A percentile compares a stretch with the other conserved stretches of the same genome.
Conservation (phyloP, 1,284 basidiomycete genomes). For the Lignosus rhinocerotis region DNA sequence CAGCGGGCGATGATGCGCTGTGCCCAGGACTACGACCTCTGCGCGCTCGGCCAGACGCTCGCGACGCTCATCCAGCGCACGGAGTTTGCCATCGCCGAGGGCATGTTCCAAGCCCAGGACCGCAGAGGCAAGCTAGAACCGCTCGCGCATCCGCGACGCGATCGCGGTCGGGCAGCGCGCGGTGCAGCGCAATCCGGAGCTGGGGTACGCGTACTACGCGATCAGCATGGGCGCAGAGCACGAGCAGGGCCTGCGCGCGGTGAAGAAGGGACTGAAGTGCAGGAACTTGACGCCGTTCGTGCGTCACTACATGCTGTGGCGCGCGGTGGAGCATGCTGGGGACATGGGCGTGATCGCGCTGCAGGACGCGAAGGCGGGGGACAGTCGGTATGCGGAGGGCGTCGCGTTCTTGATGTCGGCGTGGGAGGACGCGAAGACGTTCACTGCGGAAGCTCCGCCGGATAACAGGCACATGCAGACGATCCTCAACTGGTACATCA, state of each 20-base stretch:
- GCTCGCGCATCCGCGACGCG: constrained; percentile 44
- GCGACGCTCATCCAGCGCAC: constrained; percentile 52
- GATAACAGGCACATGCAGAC: constrained; percentile 59
- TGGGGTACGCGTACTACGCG: constrained; percentile 60
- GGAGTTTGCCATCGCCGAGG: constrained; percentile 60
- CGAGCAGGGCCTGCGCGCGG: constrained; percentile 40
- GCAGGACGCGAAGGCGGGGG: constrained; percentile 42
- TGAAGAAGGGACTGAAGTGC: constrained; percentile 60
- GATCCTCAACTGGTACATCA: constrained; percentile 58
- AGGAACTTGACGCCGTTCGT: constrained; percentile 33
- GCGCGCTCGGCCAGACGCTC: constrained; percentile 48
- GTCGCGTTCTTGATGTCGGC: constrained; percentile 56
- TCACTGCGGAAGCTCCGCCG: constrained; percentile 55
- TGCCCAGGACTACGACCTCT: constrained; percentile 48
- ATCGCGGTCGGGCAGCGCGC: constrained; percentile 43
- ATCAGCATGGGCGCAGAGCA: constrained; percentile 40
- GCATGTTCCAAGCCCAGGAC: constrained; percentile 48
- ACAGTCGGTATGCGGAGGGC: constrained; percentile 54
- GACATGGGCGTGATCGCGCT: constrained; percentile 51
- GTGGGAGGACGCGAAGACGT: constrained; percentile 57
- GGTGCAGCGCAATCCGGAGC: constrained; percentile 51
- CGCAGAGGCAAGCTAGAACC: constrained; percentile 39
- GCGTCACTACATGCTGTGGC: constrained; percentile 49
- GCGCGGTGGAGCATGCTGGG: constrained; percentile 58
- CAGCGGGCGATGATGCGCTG: constrained; percentile 52